Conservation (phyloP, 805 yeast species). For the Nakazawaea molendinolei region DNA sequence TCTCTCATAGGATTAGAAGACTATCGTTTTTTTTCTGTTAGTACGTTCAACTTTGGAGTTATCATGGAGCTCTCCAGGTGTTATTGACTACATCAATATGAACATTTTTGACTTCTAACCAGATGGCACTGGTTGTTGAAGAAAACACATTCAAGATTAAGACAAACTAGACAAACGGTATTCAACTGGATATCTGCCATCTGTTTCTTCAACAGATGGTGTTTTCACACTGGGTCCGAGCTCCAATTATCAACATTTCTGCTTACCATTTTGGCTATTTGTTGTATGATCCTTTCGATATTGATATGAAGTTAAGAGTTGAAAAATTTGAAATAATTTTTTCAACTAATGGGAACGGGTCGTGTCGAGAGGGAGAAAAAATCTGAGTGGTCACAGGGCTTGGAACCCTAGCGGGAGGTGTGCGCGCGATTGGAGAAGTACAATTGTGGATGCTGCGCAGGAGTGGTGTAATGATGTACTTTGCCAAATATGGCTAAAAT, state of each 20-base stretch:
- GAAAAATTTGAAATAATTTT: no score
- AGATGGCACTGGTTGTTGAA: no score
- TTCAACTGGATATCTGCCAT: conserved; percentile 11
- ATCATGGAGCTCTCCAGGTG: not conserved
- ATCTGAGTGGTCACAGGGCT: no score
- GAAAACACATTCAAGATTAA: no score
- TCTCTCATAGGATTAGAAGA: conserved; percentile 97
- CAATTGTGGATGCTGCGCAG: no score
- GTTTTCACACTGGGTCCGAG: not conserved
- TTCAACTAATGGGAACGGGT: no score
- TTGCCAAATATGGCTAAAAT: no score
- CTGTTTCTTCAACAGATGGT: not conserved
- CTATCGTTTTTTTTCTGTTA: conserved; percentile 14
- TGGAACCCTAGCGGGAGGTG: no score
- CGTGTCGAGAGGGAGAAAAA: no score
- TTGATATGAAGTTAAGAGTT: conserved; percentile 2
- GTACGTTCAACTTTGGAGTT: not conserved
- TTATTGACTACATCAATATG: not conserved
- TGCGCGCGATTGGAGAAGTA: no score
- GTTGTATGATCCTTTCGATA: conserved; percentile 8
- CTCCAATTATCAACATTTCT: conserved; percentile 14
- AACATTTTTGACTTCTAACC: no score
- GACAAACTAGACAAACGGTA: no score
- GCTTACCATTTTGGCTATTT: conserved; percentile 13
- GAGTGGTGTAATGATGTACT: conserved; percentile 1